These are phyloP conservation scores for Penicillium dipodomyicola DNA, from an alignment of 495 filamentous ascomycete genomes.

Conservation along the genomic window DNA sequence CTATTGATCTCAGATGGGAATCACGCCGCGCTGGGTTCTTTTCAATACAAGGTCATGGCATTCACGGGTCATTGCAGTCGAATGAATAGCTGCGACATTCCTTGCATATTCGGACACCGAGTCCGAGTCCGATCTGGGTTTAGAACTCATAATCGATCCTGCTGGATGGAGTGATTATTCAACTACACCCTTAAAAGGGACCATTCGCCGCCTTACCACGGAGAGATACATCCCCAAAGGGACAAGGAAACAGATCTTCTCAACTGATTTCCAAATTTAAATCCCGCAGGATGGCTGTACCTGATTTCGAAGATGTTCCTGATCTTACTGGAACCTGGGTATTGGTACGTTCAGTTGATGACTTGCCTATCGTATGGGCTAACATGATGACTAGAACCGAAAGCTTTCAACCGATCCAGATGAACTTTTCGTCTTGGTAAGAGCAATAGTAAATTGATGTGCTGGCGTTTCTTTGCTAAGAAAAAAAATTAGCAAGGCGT, in stretches of 20 bases:
- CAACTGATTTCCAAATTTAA: background rate
- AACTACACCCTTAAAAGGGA: background rate
- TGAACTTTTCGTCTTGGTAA: slow-evolving; percentile 19
- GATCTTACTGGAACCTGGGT: slow-evolving; percentile 21
- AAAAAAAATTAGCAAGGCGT: slow-evolving; percentile 21
- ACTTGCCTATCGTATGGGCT: background rate
- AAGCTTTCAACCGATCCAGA: slow-evolving; percentile 24
- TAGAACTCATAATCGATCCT: background rate
- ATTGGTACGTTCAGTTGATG: slow-evolving; percentile 9
- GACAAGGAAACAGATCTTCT: background rate
- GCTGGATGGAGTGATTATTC: background rate
- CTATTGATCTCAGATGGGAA: background rate
- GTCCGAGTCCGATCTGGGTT: slow-evolving; percentile 16
- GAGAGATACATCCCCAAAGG: background rate
- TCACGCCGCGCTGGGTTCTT: background rate
- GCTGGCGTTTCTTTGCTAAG: background rate
- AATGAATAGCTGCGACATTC: background rate
- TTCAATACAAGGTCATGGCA: background rate
- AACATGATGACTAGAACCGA: slow-evolving; percentile 15
- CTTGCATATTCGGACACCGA: slow-evolving; percentile 18
- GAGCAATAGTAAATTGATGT: background rate
- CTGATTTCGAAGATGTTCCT: background rate
- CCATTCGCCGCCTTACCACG: background rate
- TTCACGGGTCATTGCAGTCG: background rate
- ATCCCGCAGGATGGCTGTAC: slow-evolving; percentile 10